Base-by-base conservation (phyloP, 2,329 filamentous ascomycete species). In the Aspergillus sp. region DNA sequence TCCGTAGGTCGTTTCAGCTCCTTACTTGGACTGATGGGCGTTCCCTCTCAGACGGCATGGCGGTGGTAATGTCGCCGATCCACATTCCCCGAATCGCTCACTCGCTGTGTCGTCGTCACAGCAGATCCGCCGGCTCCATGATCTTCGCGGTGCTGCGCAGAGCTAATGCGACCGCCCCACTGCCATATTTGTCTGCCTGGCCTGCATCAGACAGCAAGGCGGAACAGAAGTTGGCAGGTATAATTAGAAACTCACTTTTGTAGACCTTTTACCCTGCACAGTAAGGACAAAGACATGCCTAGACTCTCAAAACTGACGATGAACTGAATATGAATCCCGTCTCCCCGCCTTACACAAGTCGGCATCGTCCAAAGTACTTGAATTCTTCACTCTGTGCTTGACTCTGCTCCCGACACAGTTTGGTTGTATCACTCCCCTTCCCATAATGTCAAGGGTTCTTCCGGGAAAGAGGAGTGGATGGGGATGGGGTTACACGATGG, bases 401-500 rank as follows among this genome's bases (percentile, higher is more conserved):
- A 44, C 13, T 8, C 27, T 4, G 7, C 44, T 44, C 23, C 53
- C 36, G 36, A 19, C 39, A 15, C 19, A 10, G 3, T 23, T 7
- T 27, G 27, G 3, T 25, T 57, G 50, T 59, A 41, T 54, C 8
- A 54, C 56, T 38, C 47, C 17, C 44, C 58, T 57, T 42, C 38
- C 41, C 25, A 64, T 58, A 54, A 64, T 57, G 54, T 56, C 47
- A 62, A 36, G 21, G 19, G 30, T 15, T 41, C 30, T 23, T 19
- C 47, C n/a, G 53, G 30, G 7, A 30, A 30, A 30, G 27, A 4
- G 27, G 10, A 30, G 27, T 44, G 32, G 27, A 15, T 21, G 15
- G 49, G 57, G 11, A 41, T 58, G 42, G 60, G 52, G 59, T 59
- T 57, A 59, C 53, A 58, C 41, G 52, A 23, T 48, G 30, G 48